These are phyloP conservation scores for Eleusine coracana DNA, from an alignment of 176 grass and related monocot species.

Conservation along the genomic window DNA sequence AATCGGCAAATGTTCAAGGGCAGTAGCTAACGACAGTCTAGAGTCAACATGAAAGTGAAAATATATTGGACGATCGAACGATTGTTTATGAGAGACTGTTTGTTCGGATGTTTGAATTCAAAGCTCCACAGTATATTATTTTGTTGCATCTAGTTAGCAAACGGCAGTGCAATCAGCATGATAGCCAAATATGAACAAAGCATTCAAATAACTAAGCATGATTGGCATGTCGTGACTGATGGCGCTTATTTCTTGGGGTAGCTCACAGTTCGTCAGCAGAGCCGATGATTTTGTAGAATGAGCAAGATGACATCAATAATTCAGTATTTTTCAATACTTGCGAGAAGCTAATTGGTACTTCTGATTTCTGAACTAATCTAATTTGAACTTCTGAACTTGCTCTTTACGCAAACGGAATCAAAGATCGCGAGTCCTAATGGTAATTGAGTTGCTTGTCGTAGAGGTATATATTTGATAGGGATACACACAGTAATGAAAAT, in stretches of 20 bases:
- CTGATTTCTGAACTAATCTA: background rate
- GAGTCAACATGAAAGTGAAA: constrained; percentile 16
- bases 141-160: background rate
- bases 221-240: background rate
- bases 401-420: background rate
- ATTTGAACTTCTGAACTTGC: background rate
- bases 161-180: background rate
- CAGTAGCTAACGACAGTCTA: background rate
- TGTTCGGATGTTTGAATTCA: background rate
- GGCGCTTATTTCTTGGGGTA: background rate
- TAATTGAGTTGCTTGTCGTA: no score
- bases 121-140: background rate
- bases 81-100: background rate
- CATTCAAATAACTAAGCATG: background rate
- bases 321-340: background rate
- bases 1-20: background rate
- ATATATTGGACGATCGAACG: background rate
- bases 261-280: background rate
- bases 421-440: no score
- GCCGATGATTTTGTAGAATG: background rate
- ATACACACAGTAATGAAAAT: no score
- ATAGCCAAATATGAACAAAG: background rate
- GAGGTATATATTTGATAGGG: no score
- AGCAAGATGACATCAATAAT: background rate
- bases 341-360: background rate